Evolutionary conservation across 805 yeast genomes (phyloP).

Genomic region (Yarrowia keelungensis): DNA sequence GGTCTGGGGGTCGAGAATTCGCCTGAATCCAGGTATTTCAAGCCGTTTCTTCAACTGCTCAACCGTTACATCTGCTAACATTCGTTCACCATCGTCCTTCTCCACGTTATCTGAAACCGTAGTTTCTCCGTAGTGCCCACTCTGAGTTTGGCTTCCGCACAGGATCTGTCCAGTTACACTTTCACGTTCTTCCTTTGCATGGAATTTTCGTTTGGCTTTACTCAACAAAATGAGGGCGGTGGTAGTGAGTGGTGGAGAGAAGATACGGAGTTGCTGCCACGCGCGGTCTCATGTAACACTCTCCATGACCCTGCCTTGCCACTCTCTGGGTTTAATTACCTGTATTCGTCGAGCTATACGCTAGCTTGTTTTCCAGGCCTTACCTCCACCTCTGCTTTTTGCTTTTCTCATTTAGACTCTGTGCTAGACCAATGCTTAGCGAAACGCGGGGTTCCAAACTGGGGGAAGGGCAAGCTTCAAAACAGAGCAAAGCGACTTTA

Average conservation of each 20-base stretch:
- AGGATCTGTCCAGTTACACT: slow-evolving; percentile 7
- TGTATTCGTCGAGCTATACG: no score
- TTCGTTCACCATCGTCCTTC: no score
- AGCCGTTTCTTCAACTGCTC: no score
- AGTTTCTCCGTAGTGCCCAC: neutral
- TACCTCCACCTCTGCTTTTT: neutral
- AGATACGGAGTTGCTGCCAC: no score
- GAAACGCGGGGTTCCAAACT: slow-evolving; percentile 32
- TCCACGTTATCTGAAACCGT: no score
- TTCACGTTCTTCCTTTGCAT: slow-evolving; percentile 33
- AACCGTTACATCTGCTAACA: no score
- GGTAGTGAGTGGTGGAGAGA: no score
- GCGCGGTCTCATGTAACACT: no score
- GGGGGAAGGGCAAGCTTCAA: neutral
- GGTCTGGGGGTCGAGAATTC: no score
- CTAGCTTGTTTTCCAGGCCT: neutral
- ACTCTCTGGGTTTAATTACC: no score
- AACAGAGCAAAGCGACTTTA: neutral
- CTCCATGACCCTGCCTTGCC: no score
- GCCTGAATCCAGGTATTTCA: no score
- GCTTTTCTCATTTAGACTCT: neutral
- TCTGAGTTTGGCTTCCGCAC: slow-evolving; percentile 11
- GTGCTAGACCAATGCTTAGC: neutral
- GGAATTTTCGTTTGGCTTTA: neutral
- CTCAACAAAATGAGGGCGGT: slow-evolving; percentile 1